Conservation (phyloP, 176 grass and related monocot genomes). For the Phoenix dactylifera region DNA sequence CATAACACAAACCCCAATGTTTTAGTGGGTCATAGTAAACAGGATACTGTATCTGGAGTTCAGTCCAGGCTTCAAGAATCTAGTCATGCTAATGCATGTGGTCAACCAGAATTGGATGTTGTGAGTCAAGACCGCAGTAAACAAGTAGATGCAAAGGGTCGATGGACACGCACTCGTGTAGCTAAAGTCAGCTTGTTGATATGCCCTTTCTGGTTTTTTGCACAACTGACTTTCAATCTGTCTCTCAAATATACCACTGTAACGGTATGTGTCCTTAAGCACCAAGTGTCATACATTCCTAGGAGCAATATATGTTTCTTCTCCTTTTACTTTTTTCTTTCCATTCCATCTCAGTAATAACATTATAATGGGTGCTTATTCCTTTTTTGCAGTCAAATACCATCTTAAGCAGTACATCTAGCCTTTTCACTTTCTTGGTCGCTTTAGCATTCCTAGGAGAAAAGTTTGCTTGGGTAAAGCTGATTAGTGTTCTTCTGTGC, state of each 20-base stretch:
- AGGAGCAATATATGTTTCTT: too few relatives aligned
- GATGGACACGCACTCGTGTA: conserved; percentile 72
- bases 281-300: too few relatives aligned
- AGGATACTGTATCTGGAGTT: neutral
- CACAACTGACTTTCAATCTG: conserved; percentile 89
- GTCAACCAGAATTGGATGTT: conserved; percentile 2
- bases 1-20: conserved; percentile 4
- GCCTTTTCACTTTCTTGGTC: conserved; percentile 96
- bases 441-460: conserved; percentile 81
- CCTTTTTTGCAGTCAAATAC: conserved; percentile 78
- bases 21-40: neutral
- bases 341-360: neutral
- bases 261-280: conserved; percentile 40
- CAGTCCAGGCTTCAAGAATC: conserved; percentile 12
- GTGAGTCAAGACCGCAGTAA: conserved; percentile 19
- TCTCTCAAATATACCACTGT: conserved; percentile 98
- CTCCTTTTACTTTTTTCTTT: neutral
- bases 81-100: conserved; percentile 6
- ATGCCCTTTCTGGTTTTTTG: conserved; percentile 94
- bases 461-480: conserved; percentile 88
- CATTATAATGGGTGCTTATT: conserved; percentile 6
- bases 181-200: conserved; percentile 81
- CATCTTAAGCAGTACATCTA: conserved; percentile 90
- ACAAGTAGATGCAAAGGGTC: conserved; percentile 75
- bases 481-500: conserved; percentile 84